Base-by-base conservation (phyloP, 2,329 filamentous ascomycete species). In the Mariannaea elegans region DNA sequence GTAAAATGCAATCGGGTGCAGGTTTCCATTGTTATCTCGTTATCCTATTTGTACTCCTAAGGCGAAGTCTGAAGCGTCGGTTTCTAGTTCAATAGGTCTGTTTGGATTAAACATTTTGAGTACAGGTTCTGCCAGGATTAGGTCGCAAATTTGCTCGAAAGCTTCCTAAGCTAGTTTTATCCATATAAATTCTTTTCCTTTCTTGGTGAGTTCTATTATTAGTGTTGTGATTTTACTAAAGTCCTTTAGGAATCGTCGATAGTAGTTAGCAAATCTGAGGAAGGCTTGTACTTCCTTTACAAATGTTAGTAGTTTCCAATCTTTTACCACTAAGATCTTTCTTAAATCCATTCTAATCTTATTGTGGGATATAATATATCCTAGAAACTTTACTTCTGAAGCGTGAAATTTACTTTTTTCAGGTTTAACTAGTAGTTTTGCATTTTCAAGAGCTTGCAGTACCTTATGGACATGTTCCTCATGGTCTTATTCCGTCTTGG, bases 271-370 rank as follows among this genome's bases (percentile, higher is more conserved):
- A 42, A 60, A 61, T 7, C 49, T 24, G 31, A 65, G 12, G 34
- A 68, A 72, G 34, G 7, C 13, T 44, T 64, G 46, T 42, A 65
- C 18, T 56, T 65, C 18, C 14, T 63, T 67, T 12, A 64, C 3
- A n/a, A 14, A 61, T 2, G 2, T 59, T 16, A 16, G 32, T 18
- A 2, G 3, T n/a, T 6, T 1, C 21, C 38, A 64, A 1, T 65
- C 19, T 36, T 47, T 29, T 16, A 64, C 19, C 44, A 18, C 29
- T 42, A 41, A 19, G 24, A 63, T 59, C 21, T 71, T 67, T n/a
- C 52, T 49, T 10, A 2, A 2, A 2, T 68, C 5, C 44, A 69
- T 70, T 4, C 12, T 2, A 1, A 69, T 62, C 24, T 66, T 29
- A 24, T 53, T 55, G 13, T 12, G 16, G 0, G 2, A 32, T 1